A percentile compares a stretch with the other conserved stretches of the same genome.
These are phyloP conservation scores for Luvunga scandens DNA, from an alignment of 345 rosid species.

Conservation along the genomic window DNA sequence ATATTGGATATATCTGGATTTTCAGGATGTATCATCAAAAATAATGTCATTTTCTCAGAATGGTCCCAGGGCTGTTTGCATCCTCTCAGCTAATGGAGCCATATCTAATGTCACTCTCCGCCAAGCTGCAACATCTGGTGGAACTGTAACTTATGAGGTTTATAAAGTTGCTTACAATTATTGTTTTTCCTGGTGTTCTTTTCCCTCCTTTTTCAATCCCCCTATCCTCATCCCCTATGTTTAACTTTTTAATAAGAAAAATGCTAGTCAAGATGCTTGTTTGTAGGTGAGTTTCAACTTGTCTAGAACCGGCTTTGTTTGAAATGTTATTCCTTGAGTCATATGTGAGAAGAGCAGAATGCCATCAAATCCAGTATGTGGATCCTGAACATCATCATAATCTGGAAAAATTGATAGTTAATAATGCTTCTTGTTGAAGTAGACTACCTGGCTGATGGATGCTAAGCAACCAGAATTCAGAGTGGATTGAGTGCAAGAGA, in stretches of 20 bases:
- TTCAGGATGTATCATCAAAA: constrained; percentile 64
- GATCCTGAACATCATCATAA: too few species aligned
- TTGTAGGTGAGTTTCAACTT: not conserved
- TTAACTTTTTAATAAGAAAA: not conserved
- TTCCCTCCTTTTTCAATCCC: not conserved
- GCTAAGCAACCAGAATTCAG: not conserved
- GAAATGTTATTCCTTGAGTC: not conserved
- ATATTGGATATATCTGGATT: constrained; percentile 3
- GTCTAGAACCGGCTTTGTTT: not conserved
- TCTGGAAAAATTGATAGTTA: too few species aligned
- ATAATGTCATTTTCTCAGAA: constrained; percentile 70
- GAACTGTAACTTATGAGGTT: constrained; percentile 78
- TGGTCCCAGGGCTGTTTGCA: constrained; percentile 61
- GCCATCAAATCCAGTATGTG: not conserved
- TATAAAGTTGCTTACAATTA: not conserved
- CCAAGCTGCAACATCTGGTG: constrained; percentile 69
- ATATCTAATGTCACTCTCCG: constrained; percentile 75
- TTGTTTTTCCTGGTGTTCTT: not conserved
- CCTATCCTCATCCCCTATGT: not conserved
- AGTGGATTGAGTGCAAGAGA: too few species aligned
- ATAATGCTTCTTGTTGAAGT: not conserved
- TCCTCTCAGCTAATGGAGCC: constrained; percentile 73
- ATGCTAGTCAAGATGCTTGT: not conserved
- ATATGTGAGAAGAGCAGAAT: not conserved
- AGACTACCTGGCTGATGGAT: not conserved